Evolutionary conservation across 371 early-diverging fungal genomes (phyloP), one percentile per base, ranked within the genome.

Genomic region (Mortierella sp.): DNA sequence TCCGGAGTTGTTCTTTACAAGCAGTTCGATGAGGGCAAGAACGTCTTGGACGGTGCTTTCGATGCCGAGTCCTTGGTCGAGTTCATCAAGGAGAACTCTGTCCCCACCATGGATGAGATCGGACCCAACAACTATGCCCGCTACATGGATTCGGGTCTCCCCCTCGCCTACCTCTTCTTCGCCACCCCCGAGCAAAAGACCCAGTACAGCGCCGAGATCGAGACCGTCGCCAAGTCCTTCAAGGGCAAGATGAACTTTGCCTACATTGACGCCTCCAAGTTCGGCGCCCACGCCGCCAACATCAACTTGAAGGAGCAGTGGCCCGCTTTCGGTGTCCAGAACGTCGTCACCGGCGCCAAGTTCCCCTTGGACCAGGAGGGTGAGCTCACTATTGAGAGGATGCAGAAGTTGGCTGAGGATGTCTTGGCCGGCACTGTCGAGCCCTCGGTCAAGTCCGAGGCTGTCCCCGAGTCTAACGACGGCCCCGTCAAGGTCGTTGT

Each of bases 311-410:
- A 97, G 92, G 89, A 94, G 75, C 46, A 58, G 48, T 99, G 96
- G 96, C 99, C 99, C 70, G 97, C 98, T 16, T 94, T 99, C 83
- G 97, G 93, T 75, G 94, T 99, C 85, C 97, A 97, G 89, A 90
- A 92, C 76, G 84, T 95, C 70, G 91, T 89, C 63, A 91, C 88
- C 75, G 91, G 92, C 68, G 87, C 91, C 83, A 98, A 98, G 90
- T 98, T 87, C 89, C 97, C 98, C 75, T 93, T 94, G 85, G 91
- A 94, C 65, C 95, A 96, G 88, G 81, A 87, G 49, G 89, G 93
- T 83, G 89, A 91, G 7, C 81, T 98, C 68, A 89, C 91, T 54
- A 83, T 88, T n/a, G 92, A 91, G 27, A 85, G 81, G 58, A 83
- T 97, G 82, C 87, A 88, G 65, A 79, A 88, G 21, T 96, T 96